Evolutionary conservation across 768 basidiomycete genomes (phyloP), one percentile per base, ranked within the genome.

Genomic region (Lentinus tigrinus): DNA sequence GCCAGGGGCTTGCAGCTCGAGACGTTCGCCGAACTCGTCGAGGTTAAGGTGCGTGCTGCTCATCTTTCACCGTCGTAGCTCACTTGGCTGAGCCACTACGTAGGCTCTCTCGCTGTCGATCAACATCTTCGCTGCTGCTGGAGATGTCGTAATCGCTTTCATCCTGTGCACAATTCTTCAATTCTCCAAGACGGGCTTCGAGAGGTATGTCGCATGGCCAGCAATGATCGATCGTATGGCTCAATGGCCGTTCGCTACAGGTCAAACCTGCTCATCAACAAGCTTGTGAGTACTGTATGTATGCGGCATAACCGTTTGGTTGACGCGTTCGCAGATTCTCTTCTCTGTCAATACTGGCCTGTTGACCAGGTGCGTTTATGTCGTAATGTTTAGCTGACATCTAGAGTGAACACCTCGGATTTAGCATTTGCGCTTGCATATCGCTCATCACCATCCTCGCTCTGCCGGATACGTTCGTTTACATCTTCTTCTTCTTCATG

Each of bases 401-500:
- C 43, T 2, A 21, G 7, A 10, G 34, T 40, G n/a, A 13, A 28
- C 28, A 19, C 19, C 7, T 47, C 14, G 21, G 1, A 24, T 21
- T 17, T 37, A 63, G 60, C 34, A 63, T 78, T 31, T 77, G 76
- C 47, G 77, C 77, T 11, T 67, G 77, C 42, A 70, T 69, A 17
- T 77, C 77, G 17, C 68, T 78, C 36, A 54, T 77, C 24, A 74
- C 75, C n/a, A 81, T 82, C 54, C 64, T 81, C 8, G 69, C 74
- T 3, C 79, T 76, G 69, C 78, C 76, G 10, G 65, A 77, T 28
- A 82, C 81, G 9, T 72, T 83, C 54, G 79, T 83, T 47, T 84
- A 84, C 63, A 81, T 81, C 27, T 76, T 78, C 38, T 84, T 84
- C 68, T 84, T 81, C 68, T 82, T 84, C 71, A 74, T 75, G 52